phyloP scores from a whole-genome alignment of 108 stramenopile species.

The Hondaea fermentalgiana region DNA sequence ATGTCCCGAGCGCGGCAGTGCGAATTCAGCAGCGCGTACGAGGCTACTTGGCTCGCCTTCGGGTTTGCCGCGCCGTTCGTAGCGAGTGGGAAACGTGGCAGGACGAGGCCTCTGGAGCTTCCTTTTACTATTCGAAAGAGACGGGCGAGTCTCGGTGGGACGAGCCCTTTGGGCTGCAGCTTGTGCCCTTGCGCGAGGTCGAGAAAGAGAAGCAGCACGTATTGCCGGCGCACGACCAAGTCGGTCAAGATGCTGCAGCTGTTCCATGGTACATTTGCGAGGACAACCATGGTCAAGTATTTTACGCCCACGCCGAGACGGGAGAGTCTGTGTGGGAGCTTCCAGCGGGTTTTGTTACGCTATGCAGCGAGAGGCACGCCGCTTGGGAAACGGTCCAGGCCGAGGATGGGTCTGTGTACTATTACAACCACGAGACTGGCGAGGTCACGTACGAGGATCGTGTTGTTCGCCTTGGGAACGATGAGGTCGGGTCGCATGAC shows the following conservation, averaged over 20 bases:
- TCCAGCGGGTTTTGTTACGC: neutral
- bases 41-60: neutral
- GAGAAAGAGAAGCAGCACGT: neutral
- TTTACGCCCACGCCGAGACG: neutral
- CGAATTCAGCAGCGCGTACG: neutral
- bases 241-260: neutral
- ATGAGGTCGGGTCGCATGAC: neutral
- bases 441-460: neutral
- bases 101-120: neutral
- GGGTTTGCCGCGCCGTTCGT: neutral
- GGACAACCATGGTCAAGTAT: neutral
- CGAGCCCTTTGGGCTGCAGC: neutral
- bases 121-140: neutral
- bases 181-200: neutral
- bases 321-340: constrained; percentile 11
- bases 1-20: neutral
- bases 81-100: neutral
- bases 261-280: constrained; percentile 1
- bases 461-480: neutral
- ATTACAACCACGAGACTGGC: neutral
- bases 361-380: neutral
- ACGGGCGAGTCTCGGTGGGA: neutral
- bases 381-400: neutral
- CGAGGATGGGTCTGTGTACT: neutral
- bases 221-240: neutral